Percentiles rank a stretch among this genome's conserved stretches.
phyloP scores from a whole-genome alignment of 1,284 basidiomycete genomes.

The Violaceomyces palustris region DNA sequence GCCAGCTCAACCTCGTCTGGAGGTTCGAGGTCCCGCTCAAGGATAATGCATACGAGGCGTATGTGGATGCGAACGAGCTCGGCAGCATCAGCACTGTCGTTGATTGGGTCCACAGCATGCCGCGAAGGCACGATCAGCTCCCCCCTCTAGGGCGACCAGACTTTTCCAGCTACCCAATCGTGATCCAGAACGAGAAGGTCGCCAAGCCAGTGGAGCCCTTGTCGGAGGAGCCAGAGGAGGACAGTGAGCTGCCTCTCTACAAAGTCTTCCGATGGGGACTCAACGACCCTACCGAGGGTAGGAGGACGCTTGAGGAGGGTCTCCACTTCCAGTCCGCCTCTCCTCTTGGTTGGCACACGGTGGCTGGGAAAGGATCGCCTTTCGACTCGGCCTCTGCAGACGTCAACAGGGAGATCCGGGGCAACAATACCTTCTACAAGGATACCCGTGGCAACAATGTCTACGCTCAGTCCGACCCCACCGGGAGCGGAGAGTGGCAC shows the following conservation, averaged over 20 bases:
- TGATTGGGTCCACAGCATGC: slow-evolving; percentile 41
- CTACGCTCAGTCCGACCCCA: slow-evolving; percentile 33
- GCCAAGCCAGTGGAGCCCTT: background rate
- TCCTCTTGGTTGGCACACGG: slow-evolving; percentile 39
- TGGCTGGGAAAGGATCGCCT: slow-evolving; percentile 24
- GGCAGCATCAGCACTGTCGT: slow-evolving; percentile 30
- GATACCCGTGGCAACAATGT: slow-evolving; percentile 46
- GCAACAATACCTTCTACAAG: slow-evolving; percentile 22
- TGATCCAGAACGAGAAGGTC: slow-evolving; percentile 5
- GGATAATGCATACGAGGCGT: slow-evolving; percentile 41
- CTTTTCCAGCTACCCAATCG: slow-evolving; percentile 14
- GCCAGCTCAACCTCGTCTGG: slow-evolving; percentile 33
- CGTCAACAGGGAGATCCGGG: slow-evolving; percentile 7
- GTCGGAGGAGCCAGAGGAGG: background rate
- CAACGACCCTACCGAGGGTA: slow-evolving; percentile 43
- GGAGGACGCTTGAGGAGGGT: slow-evolving; percentile 28
- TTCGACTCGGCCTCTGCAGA: slow-evolving; percentile 13
- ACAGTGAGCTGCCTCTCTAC: slow-evolving; percentile 10
- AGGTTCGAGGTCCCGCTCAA: slow-evolving; percentile 39
- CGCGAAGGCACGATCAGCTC: slow-evolving; percentile 12
- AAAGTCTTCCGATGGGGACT: slow-evolving; percentile 40
- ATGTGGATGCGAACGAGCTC: slow-evolving; percentile 32
- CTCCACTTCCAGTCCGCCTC: slow-evolving; percentile 22
- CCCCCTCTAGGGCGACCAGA: slow-evolving; percentile 30
- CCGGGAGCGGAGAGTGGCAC: slow-evolving; percentile 32